Evolutionary conservation across 1,139 yeast species (phyloP).

Genomic region (Lodderomyces margitis): DNA sequence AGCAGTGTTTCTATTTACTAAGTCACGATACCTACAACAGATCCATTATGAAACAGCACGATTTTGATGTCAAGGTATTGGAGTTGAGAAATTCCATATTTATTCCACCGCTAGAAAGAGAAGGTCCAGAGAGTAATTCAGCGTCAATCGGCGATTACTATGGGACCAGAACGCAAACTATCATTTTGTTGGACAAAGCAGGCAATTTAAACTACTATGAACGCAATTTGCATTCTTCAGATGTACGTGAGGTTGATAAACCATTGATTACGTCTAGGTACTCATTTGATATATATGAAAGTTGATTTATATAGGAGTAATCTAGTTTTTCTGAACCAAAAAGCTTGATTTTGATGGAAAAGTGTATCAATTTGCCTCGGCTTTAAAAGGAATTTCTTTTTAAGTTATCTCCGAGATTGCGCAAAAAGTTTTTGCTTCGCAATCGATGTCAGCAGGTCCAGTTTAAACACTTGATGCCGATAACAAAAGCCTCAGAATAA

Average conservation of each 20-base stretch:
- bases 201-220: slow-evolving; percentile 46
- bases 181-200: slow-evolving; percentile 55
- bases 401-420: neutral
- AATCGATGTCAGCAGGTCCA: neutral
- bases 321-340: too few relatives aligned
- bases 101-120: slow-evolving; percentile 58
- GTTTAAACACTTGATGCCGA: neutral
- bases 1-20: slow-evolving; percentile 53
- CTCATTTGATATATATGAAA: slow-evolving; percentile 10
- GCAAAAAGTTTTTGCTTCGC: neutral
- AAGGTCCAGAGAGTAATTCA: slow-evolving; percentile 10
- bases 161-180: slow-evolving; percentile 90
- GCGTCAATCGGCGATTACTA: slow-evolving; percentile 51
- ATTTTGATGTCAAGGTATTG: slow-evolving; percentile 32
- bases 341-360: too few relatives aligned
- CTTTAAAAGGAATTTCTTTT: neutral
- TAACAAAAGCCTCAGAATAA: neutral
- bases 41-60: slow-evolving; percentile 20
- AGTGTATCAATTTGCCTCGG: too few relatives aligned
- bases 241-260: slow-evolving; percentile 16
- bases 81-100: slow-evolving; percentile 62
- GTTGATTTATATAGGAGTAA: neutral
- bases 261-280: slow-evolving; percentile 13
- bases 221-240: slow-evolving; percentile 32
- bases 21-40: slow-evolving; percentile 44